Percentiles rank a stretch among this genome's conserved stretches.
These are phyloP conservation scores for Orobanche coerulescens DNA, from an alignment of 257 asterid species.

Conservation along the genomic window DNA sequence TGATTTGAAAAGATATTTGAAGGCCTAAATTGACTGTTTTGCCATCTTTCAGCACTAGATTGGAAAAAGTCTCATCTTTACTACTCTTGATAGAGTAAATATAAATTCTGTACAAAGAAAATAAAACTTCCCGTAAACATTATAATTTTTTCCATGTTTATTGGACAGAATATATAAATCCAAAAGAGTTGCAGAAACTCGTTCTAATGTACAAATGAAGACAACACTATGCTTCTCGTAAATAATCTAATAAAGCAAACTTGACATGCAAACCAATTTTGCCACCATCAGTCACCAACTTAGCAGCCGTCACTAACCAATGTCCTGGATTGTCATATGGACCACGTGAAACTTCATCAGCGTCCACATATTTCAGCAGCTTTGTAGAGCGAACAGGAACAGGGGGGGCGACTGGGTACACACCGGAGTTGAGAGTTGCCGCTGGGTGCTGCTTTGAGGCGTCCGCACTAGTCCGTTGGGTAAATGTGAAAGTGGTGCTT, in stretches of 20 bases:
- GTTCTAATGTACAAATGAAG: slow-evolving; percentile 27
- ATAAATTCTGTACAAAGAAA: slow-evolving; percentile 16
- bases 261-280: slow-evolving; percentile 90
- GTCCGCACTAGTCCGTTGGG: slow-evolving; percentile 55
- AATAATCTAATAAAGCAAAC: slow-evolving; percentile 81
- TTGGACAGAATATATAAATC: slow-evolving; percentile 7
- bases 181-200: neutral
- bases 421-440: slow-evolving; percentile 70
- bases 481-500: slow-evolving; percentile 88
- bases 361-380: slow-evolving; percentile 69
- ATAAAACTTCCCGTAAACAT: neutral
- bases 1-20: no score
- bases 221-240: slow-evolving; percentile 30
- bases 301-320: slow-evolving; percentile 95
- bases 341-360: slow-evolving; percentile 73
- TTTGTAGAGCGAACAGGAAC: slow-evolving; percentile 63
- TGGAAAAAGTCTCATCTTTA: no score
- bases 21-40: no score
- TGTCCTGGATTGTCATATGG: slow-evolving; percentile 88
- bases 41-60: no score
- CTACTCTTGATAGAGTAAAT: neutral
- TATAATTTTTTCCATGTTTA: neutral
- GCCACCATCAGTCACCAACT: slow-evolving; percentile 69
- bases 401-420: slow-evolving; percentile 92
- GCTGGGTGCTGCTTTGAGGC: slow-evolving; percentile 43